Conservation (phyloP, 441 rosid species). For the Flueggea neowawraea region DNA sequence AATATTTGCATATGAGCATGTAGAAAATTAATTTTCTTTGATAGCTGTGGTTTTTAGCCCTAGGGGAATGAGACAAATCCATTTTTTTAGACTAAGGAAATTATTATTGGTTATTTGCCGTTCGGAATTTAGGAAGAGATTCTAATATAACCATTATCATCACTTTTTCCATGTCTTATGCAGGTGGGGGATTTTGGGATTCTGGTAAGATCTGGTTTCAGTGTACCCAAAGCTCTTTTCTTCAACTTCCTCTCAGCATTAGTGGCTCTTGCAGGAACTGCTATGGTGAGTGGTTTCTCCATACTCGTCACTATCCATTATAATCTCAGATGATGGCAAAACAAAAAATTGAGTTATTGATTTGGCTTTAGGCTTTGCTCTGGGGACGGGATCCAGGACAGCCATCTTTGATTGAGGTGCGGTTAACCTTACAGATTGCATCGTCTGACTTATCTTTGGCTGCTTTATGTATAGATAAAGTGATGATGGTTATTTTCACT, state of each 20-base stretch:
- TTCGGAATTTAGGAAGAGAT: no score
- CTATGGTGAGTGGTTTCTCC: constrained; percentile 43
- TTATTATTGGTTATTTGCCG: no score
- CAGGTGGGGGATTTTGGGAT: constrained; percentile 95
- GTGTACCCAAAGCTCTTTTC: constrained; percentile 80
- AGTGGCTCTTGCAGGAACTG: constrained; percentile 82
- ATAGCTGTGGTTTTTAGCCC: no score
- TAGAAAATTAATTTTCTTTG: no score
- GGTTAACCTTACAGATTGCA: not conserved
- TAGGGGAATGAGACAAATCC: no score
- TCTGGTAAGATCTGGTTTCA: constrained; percentile 91
- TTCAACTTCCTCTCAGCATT: constrained; percentile 96
- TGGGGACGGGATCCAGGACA: constrained; percentile 93
- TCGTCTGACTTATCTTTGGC: not conserved
- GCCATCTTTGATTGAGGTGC: constrained; percentile 87
- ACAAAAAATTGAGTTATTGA: not conserved
- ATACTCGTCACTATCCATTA: not conserved
- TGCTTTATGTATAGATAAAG: no score
- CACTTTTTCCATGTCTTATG: constrained; percentile 2
- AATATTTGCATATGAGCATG: no score
- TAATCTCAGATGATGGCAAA: not conserved
- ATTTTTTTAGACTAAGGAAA: no score
- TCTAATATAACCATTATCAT: no score
- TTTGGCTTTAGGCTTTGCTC: constrained; percentile 60
- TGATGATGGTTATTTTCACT: not conserved